Percentiles rank a stretch among this genome's conserved stretches.
phyloP scores from a whole-genome alignment of 768 basidiomycete genomes.

The Lactifluus pinguis region DNA sequence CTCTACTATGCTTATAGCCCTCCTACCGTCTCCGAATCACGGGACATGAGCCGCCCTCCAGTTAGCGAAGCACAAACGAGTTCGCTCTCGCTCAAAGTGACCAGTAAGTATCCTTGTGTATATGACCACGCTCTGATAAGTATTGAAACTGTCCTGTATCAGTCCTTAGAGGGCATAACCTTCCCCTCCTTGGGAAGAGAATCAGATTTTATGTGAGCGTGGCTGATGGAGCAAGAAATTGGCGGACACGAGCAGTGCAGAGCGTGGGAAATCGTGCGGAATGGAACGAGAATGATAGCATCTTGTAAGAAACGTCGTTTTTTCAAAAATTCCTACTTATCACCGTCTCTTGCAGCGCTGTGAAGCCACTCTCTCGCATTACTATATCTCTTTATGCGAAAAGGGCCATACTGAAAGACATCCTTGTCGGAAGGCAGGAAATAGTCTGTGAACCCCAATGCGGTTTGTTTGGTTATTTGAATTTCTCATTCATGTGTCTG shows the following conservation, averaged over 20 bases:
- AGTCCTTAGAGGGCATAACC: not conserved
- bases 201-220: not conserved
- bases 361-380: not conserved
- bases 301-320: not conserved
- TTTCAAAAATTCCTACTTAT: not conserved
- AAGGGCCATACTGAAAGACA: not conserved
- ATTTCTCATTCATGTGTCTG: not conserved
- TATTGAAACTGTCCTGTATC: not conserved
- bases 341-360: no score
- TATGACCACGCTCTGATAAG: not conserved
- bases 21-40: no score
- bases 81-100: no score
- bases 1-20: no score
- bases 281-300: not conserved
- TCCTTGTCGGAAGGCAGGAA: not conserved
- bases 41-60: no score
- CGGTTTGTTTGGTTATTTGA: not conserved
- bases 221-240: not conserved
- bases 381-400: not conserved
- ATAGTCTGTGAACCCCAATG: not conserved
- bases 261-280: not conserved
- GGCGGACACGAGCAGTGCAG: not conserved
- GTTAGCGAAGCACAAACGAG: no score
- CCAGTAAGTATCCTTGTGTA: no score
- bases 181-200: not conserved